Evolutionary conservation across 805 yeast species (phyloP).

Genomic region (Candida methanosorbosa): DNA sequence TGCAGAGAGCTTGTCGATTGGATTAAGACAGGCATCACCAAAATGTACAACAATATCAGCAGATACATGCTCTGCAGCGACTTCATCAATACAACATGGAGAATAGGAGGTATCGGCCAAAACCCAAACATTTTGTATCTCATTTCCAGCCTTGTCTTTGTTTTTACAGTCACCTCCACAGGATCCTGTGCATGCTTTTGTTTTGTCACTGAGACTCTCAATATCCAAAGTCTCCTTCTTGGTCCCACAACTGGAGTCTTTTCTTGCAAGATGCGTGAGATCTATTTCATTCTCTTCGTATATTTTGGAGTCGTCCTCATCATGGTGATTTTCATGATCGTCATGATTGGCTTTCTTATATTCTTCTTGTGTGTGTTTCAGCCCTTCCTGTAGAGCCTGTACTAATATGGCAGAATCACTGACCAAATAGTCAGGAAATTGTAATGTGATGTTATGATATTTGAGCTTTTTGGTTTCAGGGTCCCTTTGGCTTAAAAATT

Average conservation of each 20-base stretch:
- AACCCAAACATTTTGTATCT: slow-evolving; percentile 50
- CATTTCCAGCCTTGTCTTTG: slow-evolving; percentile 6
- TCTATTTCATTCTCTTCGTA: slow-evolving; percentile 5
- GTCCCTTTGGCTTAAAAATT: slow-evolving; percentile 18
- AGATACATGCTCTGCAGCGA: slow-evolving; percentile 87
- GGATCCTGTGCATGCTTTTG: slow-evolving; percentile 14
- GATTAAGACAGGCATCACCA: slow-evolving; percentile 90
- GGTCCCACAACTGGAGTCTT: slow-evolving; percentile 4
- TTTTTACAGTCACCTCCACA: slow-evolving; percentile 21
- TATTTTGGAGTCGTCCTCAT: slow-evolving; percentile 1
- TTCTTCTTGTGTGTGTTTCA: slow-evolving; percentile 6
- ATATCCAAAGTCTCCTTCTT: slow-evolving; percentile 13
- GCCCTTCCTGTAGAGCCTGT: slow-evolving; percentile 37
- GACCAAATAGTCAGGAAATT: slow-evolving; percentile 79
- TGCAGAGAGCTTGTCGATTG: slow-evolving; percentile 64
- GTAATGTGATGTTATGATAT: slow-evolving; percentile 61
- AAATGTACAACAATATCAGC: slow-evolving; percentile 86
- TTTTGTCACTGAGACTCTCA: slow-evolving; percentile 8
- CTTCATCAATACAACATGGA: slow-evolving; percentile 93
- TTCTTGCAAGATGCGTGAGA: slow-evolving; percentile 1
- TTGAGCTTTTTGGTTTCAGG: slow-evolving; percentile 17
- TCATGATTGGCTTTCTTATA: slow-evolving; percentile 3
- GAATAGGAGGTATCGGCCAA: slow-evolving; percentile 95
- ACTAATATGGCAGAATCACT: slow-evolving; percentile 71
- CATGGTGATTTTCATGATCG: slow-evolving; percentile 1